A percentile compares a stretch with the other conserved stretches of the same genome.
Evolutionary conservation across 257 asterid genomes (phyloP).

Genomic region (Solanum megistacrolobum): DNA sequence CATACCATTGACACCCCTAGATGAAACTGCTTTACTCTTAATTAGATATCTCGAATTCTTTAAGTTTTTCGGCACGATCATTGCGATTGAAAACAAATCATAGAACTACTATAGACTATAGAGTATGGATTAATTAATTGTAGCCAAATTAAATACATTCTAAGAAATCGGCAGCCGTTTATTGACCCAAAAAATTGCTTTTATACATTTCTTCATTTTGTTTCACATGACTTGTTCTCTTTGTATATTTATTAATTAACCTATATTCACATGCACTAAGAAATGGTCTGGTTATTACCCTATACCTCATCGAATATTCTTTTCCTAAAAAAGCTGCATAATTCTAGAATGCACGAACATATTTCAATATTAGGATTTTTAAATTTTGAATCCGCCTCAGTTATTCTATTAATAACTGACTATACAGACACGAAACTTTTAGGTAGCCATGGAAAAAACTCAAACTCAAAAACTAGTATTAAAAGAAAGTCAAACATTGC

Average conservation of each 20-base stretch:
- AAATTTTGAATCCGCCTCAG: not conserved
- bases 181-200: not conserved
- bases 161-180: not conserved
- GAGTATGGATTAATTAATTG: not conserved
- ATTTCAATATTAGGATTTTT: not conserved
- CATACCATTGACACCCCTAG: too few relatives aligned
- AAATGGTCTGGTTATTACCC: not conserved
- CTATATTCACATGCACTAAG: not conserved
- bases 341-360: not conserved
- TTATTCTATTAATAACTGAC: not conserved
- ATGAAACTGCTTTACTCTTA: too few relatives aligned
- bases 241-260: not conserved
- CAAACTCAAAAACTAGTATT: not conserved
- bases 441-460: not conserved
- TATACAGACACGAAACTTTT: not conserved
- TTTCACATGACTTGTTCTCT: not conserved
- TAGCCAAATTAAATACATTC: not conserved
- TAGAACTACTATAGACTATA: not conserved
- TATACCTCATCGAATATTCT: not conserved
- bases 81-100: not conserved
- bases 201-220: not conserved
- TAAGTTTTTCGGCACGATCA: too few relatives aligned
- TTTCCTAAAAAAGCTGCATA: not conserved
- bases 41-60: too few relatives aligned
- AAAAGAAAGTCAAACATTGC: not conserved